Evolutionary conservation across 1,139 yeast species (phyloP).

Genomic region (Sugiyamaella japonica): DNA sequence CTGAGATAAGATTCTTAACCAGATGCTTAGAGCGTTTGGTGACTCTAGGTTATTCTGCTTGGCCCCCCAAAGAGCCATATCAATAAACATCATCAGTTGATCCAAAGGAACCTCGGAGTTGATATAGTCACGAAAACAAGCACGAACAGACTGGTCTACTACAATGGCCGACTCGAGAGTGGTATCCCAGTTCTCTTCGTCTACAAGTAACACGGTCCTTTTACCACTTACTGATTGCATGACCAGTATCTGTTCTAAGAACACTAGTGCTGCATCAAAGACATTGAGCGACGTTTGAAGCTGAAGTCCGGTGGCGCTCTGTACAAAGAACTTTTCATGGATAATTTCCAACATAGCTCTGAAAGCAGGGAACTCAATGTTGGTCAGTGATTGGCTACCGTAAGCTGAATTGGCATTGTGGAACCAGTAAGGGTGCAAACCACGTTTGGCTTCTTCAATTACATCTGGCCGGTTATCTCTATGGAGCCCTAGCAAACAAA

Average conservation of each 20-base stretch:
- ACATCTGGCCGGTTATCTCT: conserved; percentile 63
- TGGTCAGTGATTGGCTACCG: conserved; percentile 14
- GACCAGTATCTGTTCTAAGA: conserved; percentile 53
- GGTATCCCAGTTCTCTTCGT: conserved; percentile 67
- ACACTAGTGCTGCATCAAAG: conserved; percentile 39
- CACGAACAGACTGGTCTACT: conserved; percentile 56
- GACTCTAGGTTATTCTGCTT: conserved; percentile 2
- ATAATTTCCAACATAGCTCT: conserved; percentile 26
- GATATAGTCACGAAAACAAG: conserved; percentile 39
- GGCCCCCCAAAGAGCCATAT: conserved; percentile 11
- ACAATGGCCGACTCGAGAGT: conserved; percentile 73
- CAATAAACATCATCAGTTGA: conserved; percentile 5
- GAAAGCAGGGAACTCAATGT: conserved; percentile 38
- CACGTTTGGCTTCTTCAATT: conserved; percentile 77
- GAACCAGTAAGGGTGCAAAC: conserved; percentile 78
- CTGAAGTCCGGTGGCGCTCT: conserved; percentile 11
- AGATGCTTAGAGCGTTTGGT: conserved; percentile 24
- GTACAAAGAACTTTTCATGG: conserved; percentile 8
- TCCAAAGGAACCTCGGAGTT: conserved; percentile 3
- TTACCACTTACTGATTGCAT: conserved; percentile 59
- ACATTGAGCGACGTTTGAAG: conserved; percentile 26
- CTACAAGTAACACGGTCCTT: conserved; percentile 59
- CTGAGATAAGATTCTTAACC: conserved; percentile 32
- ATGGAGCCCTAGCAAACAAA: conserved; percentile 67
- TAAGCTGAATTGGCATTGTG: conserved; percentile 35